A percentile compares a stretch with the other conserved stretches of the same genome.
phyloP scores from a whole-genome alignment of 2,329 filamentous ascomycete species.

The Colletotrichum cordylinicola region DNA sequence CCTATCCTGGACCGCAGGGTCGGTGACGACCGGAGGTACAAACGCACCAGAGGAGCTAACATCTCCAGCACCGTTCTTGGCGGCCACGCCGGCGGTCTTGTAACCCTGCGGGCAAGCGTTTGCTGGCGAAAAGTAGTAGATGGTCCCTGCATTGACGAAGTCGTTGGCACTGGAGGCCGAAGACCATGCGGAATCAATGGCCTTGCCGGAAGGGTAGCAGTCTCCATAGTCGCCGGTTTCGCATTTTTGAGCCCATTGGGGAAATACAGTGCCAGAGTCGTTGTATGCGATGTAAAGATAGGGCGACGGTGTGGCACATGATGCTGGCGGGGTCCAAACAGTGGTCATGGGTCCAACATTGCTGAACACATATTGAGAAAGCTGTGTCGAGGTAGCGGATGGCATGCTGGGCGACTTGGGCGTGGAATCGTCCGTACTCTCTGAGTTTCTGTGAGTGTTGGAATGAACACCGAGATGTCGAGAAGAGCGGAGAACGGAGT shows the following conservation, averaged over 20 bases:
- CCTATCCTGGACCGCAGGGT: background rate
- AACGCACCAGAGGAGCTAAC: conserved; percentile 9
- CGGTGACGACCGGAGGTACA: background rate
- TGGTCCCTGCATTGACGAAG: background rate
- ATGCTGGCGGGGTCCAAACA: conserved; percentile 18
- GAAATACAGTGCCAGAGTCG: background rate
- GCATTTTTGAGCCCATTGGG: conserved; percentile 4
- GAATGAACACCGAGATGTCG: background rate
- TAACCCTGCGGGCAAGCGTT: conserved; percentile 28
- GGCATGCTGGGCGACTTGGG: background rate
- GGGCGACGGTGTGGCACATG: conserved; percentile 7
- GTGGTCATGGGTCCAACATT: conserved; percentile 25
- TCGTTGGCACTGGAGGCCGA: background rate
- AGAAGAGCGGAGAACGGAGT: background rate
- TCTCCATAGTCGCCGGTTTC: background rate
- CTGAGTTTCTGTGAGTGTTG: background rate
- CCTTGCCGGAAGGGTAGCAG: conserved; percentile 27
- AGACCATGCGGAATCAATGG: conserved; percentile 6
- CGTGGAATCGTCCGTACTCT: background rate
- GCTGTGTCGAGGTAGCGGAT: background rate
- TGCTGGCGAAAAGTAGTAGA: conserved; percentile 29
- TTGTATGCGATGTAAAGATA: background rate
- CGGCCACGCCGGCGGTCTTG: conserved; percentile 27
- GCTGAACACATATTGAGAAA: background rate
- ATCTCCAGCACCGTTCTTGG: background rate